Conservation (phyloP, 352 stramenopile species). For the Achlya hypogyna region DNA sequence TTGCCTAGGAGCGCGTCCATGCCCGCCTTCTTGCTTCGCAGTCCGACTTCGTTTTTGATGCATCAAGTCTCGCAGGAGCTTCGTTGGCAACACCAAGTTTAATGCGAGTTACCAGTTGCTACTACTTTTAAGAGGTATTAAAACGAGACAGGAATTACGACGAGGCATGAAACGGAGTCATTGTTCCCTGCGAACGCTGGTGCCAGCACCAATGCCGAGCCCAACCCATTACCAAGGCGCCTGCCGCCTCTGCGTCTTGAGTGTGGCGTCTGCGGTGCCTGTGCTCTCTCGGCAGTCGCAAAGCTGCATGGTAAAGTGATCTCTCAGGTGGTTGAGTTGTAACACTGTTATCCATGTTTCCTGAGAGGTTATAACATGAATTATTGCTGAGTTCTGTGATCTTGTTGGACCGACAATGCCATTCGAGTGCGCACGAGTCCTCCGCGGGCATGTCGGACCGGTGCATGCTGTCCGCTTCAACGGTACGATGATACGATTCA, state of each 20-base stretch:
- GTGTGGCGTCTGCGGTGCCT: too few species aligned
- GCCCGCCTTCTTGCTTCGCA: not conserved
- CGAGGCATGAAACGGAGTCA: not conserved
- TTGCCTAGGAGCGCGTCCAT: conserved; percentile 41
- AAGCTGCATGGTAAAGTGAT: too few species aligned
- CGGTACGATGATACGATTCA: conserved; percentile 24
- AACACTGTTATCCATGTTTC: too few species aligned
- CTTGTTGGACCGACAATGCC: not conserved
- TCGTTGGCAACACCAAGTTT: not conserved
- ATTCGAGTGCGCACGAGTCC: conserved; percentile 29
- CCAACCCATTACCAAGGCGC: too few species aligned
- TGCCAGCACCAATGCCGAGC: too few species aligned
- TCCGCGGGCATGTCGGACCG: conserved; percentile 56
- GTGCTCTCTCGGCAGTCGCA: too few species aligned
- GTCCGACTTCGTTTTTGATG: not conserved
- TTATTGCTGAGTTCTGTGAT: too few species aligned
- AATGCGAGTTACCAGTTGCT: not conserved
- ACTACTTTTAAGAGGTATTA: not conserved
- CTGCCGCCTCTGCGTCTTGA: too few species aligned
- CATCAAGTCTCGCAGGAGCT: not conserved
- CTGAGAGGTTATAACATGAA: too few species aligned
- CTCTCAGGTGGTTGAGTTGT: too few species aligned
- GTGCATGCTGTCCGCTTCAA: conserved; percentile 80
- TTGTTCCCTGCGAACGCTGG: too few species aligned
- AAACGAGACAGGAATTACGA: not conserved